Evolutionary conservation across 2,329 filamentous ascomycete genomes (phyloP).

Genomic region (Fusarium oxysporum): DNA sequence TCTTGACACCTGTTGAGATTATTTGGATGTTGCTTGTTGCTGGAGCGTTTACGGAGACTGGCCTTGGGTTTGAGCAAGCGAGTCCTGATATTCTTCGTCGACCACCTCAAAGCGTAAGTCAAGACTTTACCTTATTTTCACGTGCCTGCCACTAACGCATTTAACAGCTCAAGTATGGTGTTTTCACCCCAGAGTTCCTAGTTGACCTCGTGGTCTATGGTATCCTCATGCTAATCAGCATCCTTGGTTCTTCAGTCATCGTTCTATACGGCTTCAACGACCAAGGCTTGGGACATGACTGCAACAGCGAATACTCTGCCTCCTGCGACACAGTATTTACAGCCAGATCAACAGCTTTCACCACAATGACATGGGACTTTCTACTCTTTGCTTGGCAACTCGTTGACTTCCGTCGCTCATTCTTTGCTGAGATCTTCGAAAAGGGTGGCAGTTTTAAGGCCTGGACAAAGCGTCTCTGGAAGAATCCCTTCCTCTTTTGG

Average conservation of each 20-base stretch:
- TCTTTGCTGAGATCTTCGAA: slow-evolving; percentile 69
- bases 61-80: slow-evolving; percentile 76
- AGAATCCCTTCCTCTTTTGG: slow-evolving; percentile 65
- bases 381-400: slow-evolving; percentile 78
- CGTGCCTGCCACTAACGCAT: not conserved
- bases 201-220: slow-evolving; percentile 73
- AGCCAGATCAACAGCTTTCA: slow-evolving; percentile 74
- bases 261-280: slow-evolving; percentile 67
- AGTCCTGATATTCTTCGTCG: slow-evolving; percentile 74
- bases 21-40: slow-evolving; percentile 82
- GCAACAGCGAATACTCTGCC: slow-evolving; percentile 65
- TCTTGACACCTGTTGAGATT: slow-evolving; percentile 76
- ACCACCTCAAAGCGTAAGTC: slow-evolving; percentile 59
- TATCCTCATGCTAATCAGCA: slow-evolving; percentile 70
- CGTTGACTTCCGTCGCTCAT: slow-evolving; percentile 71
- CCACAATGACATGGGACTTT: slow-evolving; percentile 75
- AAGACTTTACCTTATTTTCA: not conserved
- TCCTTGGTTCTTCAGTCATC: slow-evolving; percentile 66
- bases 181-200: slow-evolving; percentile 74
- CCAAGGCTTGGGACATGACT: slow-evolving; percentile 68
- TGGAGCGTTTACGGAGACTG: slow-evolving; percentile 77
- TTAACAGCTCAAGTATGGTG: slow-evolving; percentile 58
- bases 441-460: slow-evolving; percentile 58
- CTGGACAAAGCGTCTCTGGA: slow-evolving; percentile 67
- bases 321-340: slow-evolving; percentile 70